A percentile compares a stretch with the other conserved stretches of the same genome.
These are phyloP conservation scores for Sordariomycetes sp. DNA, from an alignment of 2,329 filamentous ascomycete genomes.

Conservation along the genomic window DNA sequence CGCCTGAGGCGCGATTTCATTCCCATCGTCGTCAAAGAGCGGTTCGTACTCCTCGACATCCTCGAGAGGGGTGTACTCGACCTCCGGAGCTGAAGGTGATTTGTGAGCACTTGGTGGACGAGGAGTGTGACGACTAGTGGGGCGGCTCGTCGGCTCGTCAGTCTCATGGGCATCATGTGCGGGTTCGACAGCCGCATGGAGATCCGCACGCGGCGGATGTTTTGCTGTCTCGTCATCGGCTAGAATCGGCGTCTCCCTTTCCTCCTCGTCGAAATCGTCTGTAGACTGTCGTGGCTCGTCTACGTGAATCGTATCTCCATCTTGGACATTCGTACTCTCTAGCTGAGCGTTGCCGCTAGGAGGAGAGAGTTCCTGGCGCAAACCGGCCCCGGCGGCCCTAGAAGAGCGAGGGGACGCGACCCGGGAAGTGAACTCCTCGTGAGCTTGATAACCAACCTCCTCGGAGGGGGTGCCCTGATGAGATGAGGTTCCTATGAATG, in stretches of 20 bases:
- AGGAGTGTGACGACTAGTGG: slow-evolving; percentile 54
- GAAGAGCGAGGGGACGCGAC: slow-evolving; percentile 53
- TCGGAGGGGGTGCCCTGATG: slow-evolving; percentile 73
- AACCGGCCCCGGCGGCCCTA: slow-evolving; percentile 15
- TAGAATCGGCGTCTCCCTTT: slow-evolving; percentile 64
- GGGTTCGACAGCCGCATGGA: slow-evolving; percentile 62
- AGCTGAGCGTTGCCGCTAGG: slow-evolving; percentile 1
- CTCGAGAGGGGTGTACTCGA: slow-evolving; percentile 62
- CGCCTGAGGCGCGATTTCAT: slow-evolving; percentile 28
- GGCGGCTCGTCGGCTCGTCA: slow-evolving; percentile 32
- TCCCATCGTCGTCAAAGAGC: slow-evolving; percentile 66
- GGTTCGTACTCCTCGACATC: slow-evolving; percentile 93
- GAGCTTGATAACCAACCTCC: slow-evolving; percentile 79
- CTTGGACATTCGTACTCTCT: slow-evolving; percentile 11
- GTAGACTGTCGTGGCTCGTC: slow-evolving; percentile 37
- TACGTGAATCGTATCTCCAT: slow-evolving; percentile 63
- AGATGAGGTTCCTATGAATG: slow-evolving; percentile 47
- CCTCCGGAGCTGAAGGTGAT: slow-evolving; percentile 39
- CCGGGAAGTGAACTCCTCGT: slow-evolving; percentile 72
- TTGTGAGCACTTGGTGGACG: slow-evolving; percentile 49
- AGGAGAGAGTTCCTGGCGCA: slow-evolving; percentile 14
- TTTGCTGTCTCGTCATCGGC: slow-evolving; percentile 81
- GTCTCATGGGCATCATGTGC: background rate
- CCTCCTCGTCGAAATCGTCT: slow-evolving; percentile 27
- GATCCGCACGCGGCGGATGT: slow-evolving; percentile 53